These are phyloP conservation scores for Aspergillus indologenus DNA, from an alignment of 495 filamentous ascomycete genomes.

Conservation along the genomic window DNA sequence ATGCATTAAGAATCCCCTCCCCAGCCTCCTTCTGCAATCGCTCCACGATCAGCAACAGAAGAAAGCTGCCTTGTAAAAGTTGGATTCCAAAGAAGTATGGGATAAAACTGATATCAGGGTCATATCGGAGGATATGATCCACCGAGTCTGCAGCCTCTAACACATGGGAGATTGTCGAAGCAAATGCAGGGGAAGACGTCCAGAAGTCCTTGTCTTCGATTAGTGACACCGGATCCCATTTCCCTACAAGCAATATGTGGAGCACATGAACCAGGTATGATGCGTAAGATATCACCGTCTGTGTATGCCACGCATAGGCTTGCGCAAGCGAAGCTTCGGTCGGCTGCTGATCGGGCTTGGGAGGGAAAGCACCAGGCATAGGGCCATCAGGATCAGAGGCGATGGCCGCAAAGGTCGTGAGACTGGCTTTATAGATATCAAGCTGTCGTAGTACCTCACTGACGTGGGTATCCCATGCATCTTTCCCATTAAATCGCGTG, in stretches of 20 bases:
- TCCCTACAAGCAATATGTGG: constrained; percentile 78
- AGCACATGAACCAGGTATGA: constrained; percentile 83
- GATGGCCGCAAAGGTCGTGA: constrained; percentile 74
- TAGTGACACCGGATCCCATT: constrained; percentile 84
- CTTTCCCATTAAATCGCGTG: constrained; percentile 66
- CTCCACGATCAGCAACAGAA: constrained; percentile 77
- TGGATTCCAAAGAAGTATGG: constrained; percentile 89
- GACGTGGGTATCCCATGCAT: constrained; percentile 77
- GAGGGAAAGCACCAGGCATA: constrained; percentile 19
- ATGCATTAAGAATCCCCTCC: constrained; percentile 75
- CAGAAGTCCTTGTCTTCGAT: constrained; percentile 86
- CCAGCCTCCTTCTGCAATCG: constrained; percentile 77
- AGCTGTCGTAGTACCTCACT: constrained; percentile 76
- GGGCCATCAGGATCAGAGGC: constrained; percentile 30
- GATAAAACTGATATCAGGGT: constrained; percentile 84
- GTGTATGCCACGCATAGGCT: constrained; percentile 66
- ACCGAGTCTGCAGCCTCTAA: constrained; percentile 78
- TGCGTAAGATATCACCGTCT: constrained; percentile 87
- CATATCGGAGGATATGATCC: constrained; percentile 78
- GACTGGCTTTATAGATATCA: constrained; percentile 74
- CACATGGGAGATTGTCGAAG: constrained; percentile 74
- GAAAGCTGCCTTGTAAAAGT: constrained; percentile 76
- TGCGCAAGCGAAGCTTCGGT: constrained; percentile 46
- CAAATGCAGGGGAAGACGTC: constrained; percentile 81
- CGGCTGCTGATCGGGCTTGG: constrained; percentile 29